Conservation (phyloP, 148 eudicot genomes). For the Dianthus caryophyllus region DNA sequence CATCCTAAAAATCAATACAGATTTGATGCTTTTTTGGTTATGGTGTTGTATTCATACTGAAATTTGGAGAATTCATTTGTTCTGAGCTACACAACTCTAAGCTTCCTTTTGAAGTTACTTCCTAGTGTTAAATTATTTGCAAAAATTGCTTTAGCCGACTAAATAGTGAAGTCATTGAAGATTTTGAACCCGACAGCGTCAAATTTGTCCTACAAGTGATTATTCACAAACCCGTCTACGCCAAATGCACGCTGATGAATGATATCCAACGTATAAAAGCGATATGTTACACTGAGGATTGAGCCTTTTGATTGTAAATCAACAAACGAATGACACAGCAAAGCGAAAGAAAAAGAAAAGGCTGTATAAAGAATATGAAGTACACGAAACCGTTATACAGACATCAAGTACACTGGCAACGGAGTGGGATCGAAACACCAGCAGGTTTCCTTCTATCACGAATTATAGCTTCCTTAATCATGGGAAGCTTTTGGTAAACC, state of each 20-base stretch:
- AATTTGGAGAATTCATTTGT: neutral
- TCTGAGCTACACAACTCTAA: neutral
- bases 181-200: no score
- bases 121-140: no score
- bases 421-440: slow-evolving; percentile 64
- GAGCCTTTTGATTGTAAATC: neutral
- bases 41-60: neutral
- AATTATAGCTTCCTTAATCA: slow-evolving; percentile 69
- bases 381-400: neutral
- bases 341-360: neutral
- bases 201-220: no score
- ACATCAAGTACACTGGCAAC: slow-evolving; percentile 89
- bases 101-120: neutral
- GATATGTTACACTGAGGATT: neutral
- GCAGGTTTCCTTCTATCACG: slow-evolving; percentile 76
- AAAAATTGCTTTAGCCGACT: no score
- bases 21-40: slow-evolving; percentile 7
- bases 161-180: no score
- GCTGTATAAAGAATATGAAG: neutral
- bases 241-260: no score
- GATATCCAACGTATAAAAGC: no score
- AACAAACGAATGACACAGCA: slow-evolving; percentile 5
- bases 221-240: no score
- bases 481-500: slow-evolving; percentile 71
- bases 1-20: slow-evolving; percentile 3